A percentile compares a stretch with the other conserved stretches of the same genome.
These are phyloP conservation scores for Mortierella sp. DNA, from an alignment of 371 early-diverging fungal species.

Conservation along the genomic window DNA sequence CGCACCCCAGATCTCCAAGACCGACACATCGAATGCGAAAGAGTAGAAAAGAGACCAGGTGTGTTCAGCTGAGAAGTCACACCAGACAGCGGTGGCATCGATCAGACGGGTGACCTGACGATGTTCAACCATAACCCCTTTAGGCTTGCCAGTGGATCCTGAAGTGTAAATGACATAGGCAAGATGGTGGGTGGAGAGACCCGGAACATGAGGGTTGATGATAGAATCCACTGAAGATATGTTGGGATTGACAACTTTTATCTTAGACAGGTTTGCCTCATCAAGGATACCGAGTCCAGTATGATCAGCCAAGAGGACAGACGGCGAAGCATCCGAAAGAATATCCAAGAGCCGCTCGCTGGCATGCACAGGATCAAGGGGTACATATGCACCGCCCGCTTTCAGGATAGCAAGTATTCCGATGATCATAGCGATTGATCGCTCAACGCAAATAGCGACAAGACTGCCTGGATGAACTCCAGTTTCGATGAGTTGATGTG, in stretches of 20 bases:
- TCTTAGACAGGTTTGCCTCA: no score
- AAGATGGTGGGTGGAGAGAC: background rate
- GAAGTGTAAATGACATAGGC: constrained; percentile 57
- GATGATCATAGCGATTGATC: constrained; percentile 2
- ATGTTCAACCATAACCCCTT: constrained; percentile 57
- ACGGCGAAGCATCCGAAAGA: background rate
- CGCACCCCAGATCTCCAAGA: constrained; percentile 1
- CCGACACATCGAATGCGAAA: background rate
- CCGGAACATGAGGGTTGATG: background rate
- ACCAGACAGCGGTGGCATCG: background rate
- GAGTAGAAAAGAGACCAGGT: background rate
- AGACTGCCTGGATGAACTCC: background rate
- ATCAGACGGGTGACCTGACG: constrained; percentile 9
- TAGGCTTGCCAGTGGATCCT: constrained; percentile 62
- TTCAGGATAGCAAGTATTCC: constrained; percentile 3
- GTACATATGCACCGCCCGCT: constrained; percentile 12
- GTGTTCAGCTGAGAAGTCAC: background rate
- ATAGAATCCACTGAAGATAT: background rate
- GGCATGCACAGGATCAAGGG: constrained; percentile 2
- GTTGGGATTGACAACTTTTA: background rate
- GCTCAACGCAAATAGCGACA: constrained; percentile 11
- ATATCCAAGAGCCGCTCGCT: background rate
- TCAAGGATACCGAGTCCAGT: background rate
- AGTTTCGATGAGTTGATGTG: background rate
- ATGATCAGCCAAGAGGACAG: background rate